phyloP scores from a whole-genome alignment of 306 rosid genomes.

The Prinsepia uniflora region DNA sequence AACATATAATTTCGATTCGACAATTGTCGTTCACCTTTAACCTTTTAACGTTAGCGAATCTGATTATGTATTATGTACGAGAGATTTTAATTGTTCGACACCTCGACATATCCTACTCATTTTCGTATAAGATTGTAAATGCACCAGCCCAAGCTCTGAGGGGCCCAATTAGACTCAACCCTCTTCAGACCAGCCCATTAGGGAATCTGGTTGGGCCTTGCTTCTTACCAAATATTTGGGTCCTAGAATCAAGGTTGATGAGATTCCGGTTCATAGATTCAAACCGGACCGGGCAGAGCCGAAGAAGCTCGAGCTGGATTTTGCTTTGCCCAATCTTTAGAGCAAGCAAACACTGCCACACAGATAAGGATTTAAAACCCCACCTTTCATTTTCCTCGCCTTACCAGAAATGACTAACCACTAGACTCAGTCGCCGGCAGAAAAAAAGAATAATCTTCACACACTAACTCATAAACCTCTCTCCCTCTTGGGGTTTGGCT shows the following conservation, averaged over 20 bases:
- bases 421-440: constrained; percentile 32
- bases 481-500: constrained; percentile 3
- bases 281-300: constrained; percentile 22
- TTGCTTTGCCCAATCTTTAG: constrained; percentile 13
- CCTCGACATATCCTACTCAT: too few relatives aligned
- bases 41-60: too few relatives aligned
- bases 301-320: constrained; percentile 15
- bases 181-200: background rate
- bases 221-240: background rate
- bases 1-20: too few relatives aligned
- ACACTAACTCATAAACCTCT: background rate
- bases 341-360: constrained; percentile 16
- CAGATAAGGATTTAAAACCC: constrained; percentile 85
- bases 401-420: constrained; percentile 20
- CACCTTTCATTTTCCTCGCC: constrained; percentile 79
- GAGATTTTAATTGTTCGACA: too few relatives aligned
- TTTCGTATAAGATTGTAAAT: too few relatives aligned
- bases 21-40: too few relatives aligned
- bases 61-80: background rate
- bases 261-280: background rate
- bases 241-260: background rate
- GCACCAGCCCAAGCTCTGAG: too few relatives aligned
- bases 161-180: background rate
- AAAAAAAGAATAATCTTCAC: constrained; percentile 27
- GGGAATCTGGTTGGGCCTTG: background rate